Evolutionary conservation across 371 early-diverging fungal genomes (phyloP).

Genomic region (Mortierella sp.): DNA sequence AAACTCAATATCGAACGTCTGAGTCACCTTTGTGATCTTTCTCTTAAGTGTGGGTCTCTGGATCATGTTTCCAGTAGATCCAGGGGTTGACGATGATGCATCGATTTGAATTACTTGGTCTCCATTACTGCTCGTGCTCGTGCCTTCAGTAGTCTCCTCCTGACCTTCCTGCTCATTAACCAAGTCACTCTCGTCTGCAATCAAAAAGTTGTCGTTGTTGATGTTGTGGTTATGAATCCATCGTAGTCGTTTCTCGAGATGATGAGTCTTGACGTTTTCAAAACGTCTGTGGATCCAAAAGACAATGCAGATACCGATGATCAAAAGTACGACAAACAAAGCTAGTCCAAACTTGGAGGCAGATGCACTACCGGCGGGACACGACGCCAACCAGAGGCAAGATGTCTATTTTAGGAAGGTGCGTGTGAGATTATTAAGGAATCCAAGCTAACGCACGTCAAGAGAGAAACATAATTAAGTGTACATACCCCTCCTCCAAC

Average conservation of each 20-base stretch:
- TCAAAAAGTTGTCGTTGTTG: slow-evolving; percentile 34
- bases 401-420: slow-evolving; percentile 23
- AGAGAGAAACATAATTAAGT: not conserved
- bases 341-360: slow-evolving; percentile 55
- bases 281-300: slow-evolving; percentile 46
- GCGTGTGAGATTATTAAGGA: not conserved
- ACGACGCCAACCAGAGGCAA: slow-evolving; percentile 55
- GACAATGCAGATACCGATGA: slow-evolving; percentile 38
- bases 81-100: not conserved
- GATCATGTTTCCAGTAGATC: not conserved
- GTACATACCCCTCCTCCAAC: slow-evolving; percentile 40
- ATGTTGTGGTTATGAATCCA: slow-evolving; percentile 52
- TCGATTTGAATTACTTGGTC: slow-evolving; percentile 38
- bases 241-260: slow-evolving; percentile 50
- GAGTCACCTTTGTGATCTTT: slow-evolving; percentile 37
- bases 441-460: not conserved
- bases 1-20: slow-evolving; percentile 67
- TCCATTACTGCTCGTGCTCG: slow-evolving; percentile 3
- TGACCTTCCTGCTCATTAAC: slow-evolving; percentile 17
- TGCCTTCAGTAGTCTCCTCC: not conserved
- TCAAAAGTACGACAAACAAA: slow-evolving; percentile 40
- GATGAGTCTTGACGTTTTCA: slow-evolving; percentile 28
- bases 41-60: slow-evolving; percentile 27
- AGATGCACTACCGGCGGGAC: slow-evolving; percentile 45
- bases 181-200: slow-evolving; percentile 28